Evolutionary conservation across 805 yeast species (phyloP).

Genomic region (Metschnikowia aberdeeniae): DNA sequence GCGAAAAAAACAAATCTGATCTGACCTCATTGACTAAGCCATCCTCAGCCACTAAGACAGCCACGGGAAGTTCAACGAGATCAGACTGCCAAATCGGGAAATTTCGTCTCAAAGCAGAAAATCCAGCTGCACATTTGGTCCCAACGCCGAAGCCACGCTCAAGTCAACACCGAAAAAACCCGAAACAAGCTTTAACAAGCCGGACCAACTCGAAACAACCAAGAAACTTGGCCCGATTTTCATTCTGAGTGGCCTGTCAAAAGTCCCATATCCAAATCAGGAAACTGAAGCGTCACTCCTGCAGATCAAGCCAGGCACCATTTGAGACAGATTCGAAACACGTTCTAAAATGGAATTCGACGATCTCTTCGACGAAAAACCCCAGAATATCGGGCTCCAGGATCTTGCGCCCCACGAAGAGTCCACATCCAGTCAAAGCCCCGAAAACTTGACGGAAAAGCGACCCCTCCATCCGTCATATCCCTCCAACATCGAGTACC

Average conservation of each 20-base stretch:
- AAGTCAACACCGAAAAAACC: not conserved
- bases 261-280: not conserved
- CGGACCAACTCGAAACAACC: not conserved
- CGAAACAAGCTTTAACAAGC: no score
- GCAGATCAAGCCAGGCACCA: no score
- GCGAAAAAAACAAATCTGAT: not conserved
- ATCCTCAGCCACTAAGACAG: no score
- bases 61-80: no score
- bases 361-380: constrained; percentile 17
- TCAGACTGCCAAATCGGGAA: no score
- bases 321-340: no score
- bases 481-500: not conserved
- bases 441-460: not conserved
- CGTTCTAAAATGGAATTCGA: constrained; percentile 5
- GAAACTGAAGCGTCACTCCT: no score
- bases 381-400: constrained; percentile 3
- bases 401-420: not conserved
- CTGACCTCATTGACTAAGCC: no score
- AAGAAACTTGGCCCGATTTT: not conserved
- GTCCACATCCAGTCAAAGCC: not conserved
- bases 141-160: no score
- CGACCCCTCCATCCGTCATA: constrained; percentile 4
- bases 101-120: no score
- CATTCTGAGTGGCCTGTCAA: not conserved
- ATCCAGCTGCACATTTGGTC: no score